These are phyloP conservation scores for Zychaea mexicana DNA, from an alignment of 371 early-diverging fungal species.

Conservation along the genomic window DNA sequence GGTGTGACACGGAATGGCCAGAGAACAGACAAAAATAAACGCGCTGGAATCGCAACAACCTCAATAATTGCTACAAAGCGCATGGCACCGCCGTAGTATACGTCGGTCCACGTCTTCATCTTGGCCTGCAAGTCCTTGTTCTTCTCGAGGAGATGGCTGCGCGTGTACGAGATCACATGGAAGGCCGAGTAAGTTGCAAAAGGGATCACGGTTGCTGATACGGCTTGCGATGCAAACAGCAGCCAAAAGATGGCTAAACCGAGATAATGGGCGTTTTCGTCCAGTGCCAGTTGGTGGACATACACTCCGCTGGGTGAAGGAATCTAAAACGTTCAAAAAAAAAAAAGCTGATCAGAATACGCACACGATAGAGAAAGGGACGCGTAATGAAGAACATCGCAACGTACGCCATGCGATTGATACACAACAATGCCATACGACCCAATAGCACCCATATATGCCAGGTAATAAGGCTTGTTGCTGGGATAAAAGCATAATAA, in stretches of 20 bases:
- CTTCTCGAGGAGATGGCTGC: background rate
- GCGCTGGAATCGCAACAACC: background rate
- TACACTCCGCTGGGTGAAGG: conserved; percentile 1
- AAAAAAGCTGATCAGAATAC: background rate
- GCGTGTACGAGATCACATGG: conserved; percentile 1
- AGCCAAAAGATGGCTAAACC: conserved; percentile 3
- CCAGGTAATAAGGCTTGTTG: background rate
- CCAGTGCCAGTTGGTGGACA: background rate
- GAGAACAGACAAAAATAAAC: background rate
- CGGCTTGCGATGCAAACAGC: background rate
- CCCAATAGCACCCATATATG: background rate
- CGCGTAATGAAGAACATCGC: background rate
- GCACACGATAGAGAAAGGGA: background rate
- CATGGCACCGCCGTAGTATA: conserved; percentile 3
- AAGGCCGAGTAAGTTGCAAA: conserved; percentile 5
- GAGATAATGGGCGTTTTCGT: conserved; percentile 5
- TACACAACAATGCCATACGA: conserved; percentile 7
- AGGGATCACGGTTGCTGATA: background rate
- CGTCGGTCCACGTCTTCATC: conserved; percentile 3
- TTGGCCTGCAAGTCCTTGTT: background rate
- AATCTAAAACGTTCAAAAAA: background rate
- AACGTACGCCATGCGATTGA: conserved; percentile 7
- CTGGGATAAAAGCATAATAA: background rate
- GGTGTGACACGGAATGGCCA: background rate
- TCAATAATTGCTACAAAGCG: conserved; percentile 9